phyloP scores from a whole-genome alignment of 495 filamentous ascomycete species.

The Echria macrotheca region DNA sequence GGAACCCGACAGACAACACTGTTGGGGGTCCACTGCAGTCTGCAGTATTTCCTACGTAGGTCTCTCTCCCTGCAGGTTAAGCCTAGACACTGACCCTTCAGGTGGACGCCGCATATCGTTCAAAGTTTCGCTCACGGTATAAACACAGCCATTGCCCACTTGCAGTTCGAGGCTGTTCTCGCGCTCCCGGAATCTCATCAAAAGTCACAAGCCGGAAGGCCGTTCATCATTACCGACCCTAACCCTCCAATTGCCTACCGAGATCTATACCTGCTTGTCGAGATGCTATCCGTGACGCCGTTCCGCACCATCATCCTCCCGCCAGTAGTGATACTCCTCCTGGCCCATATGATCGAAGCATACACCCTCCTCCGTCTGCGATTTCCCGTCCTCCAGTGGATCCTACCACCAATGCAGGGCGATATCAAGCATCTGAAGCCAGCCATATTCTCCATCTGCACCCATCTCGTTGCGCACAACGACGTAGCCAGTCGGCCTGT shows the following conservation, averaged over 20 bases:
- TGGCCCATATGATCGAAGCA: conserved; percentile 45
- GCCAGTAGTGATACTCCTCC: conserved; percentile 40
- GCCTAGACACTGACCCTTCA: no score
- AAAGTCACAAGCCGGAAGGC: conserved; percentile 35
- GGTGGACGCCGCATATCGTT: conserved; percentile 45
- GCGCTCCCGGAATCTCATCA: conserved; percentile 13
- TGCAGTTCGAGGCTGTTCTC: conserved; percentile 48
- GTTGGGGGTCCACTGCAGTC: conserved; percentile 34
- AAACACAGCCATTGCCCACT: conserved; percentile 52
- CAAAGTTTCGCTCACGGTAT: conserved; percentile 54
- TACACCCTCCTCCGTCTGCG: conserved; percentile 42
- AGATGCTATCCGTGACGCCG: conserved; percentile 25
- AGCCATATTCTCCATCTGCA: conserved; percentile 47
- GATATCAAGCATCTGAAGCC: conserved; percentile 50
- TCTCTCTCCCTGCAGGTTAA: no score
- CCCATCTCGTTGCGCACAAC: conserved; percentile 46
- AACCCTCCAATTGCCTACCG: conserved; percentile 37
- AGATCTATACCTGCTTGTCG: conserved; percentile 19
- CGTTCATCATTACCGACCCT: conserved; percentile 35
- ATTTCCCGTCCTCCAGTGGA: conserved; percentile 34
- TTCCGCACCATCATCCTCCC: conserved; percentile 32
- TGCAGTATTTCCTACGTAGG: not conserved
- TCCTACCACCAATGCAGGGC: conserved; percentile 38
- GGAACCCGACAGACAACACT: conserved; percentile 48
- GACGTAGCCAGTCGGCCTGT: conserved; percentile 37